phyloP scores from a whole-genome alignment of 179 eudicot genomes.

The Beta lomatogona region DNA sequence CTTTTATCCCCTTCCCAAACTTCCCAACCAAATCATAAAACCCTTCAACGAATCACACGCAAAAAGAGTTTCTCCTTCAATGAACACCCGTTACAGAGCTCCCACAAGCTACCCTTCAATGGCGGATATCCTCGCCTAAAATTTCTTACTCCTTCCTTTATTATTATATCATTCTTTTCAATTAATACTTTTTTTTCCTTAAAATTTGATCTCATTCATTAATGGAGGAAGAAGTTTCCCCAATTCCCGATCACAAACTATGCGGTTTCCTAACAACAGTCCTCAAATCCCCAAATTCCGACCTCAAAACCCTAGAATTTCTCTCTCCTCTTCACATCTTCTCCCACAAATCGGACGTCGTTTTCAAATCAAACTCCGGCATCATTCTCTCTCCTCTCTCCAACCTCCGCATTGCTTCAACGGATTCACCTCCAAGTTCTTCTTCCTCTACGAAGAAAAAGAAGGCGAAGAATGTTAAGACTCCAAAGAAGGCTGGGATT shows the following conservation, averaged over 20 bases:
- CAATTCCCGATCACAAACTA: conserved; percentile 52
- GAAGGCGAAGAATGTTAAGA: neutral
- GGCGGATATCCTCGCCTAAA: no score
- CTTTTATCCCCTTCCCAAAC: no score
- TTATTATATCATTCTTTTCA: neutral
- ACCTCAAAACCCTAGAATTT: conserved; percentile 37
- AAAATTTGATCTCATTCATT: no score
- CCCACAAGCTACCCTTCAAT: no score
- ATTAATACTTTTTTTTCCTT: no score
- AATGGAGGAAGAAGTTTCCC: neutral
- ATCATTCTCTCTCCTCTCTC: conserved; percentile 33
- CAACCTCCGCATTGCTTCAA: neutral
- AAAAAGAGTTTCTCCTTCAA: no score
- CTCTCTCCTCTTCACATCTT: conserved; percentile 37
- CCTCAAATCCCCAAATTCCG: conserved; percentile 30
- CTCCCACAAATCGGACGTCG: conserved; percentile 35
- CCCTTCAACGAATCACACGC: no score
- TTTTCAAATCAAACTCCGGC: conserved; percentile 42
- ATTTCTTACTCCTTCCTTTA: neutral
- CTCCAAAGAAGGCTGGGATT: conserved; percentile 40
- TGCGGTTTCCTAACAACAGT: conserved; percentile 68
- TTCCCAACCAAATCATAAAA: no score
- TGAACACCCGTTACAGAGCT: no score
- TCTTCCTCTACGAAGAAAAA: neutral
- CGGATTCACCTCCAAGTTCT: neutral